Conservation (phyloP, 257 asterid genomes). For the Jacaranda copaia region DNA sequence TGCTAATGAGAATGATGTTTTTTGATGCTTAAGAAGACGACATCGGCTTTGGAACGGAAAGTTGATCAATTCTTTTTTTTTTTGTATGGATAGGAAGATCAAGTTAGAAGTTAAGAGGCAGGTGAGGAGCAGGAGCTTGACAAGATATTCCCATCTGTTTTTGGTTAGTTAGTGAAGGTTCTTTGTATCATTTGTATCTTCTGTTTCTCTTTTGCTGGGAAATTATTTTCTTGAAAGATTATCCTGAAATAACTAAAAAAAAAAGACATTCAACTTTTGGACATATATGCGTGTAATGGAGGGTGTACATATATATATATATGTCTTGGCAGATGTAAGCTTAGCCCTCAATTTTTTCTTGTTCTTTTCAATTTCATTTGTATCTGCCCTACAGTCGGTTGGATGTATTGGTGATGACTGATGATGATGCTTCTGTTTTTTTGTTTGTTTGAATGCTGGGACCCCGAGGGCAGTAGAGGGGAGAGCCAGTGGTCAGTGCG, state of each 20-base stretch:
- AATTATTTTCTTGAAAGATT: slow-evolving; percentile 37
- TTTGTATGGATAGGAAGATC: slow-evolving; percentile 43
- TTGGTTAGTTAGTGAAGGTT: slow-evolving; percentile 58
- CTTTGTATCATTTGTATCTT: slow-evolving; percentile 48
- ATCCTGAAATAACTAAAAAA: slow-evolving; percentile 20
- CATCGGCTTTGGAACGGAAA: slow-evolving; percentile 14
- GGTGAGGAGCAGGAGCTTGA: slow-evolving; percentile 37
- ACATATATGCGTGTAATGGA: slow-evolving; percentile 55
- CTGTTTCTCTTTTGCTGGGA: slow-evolving; percentile 43
- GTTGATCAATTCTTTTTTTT: slow-evolving; percentile 36
- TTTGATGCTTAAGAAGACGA: slow-evolving; percentile 25
- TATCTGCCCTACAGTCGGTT: slow-evolving; percentile 35
- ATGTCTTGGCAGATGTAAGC: slow-evolving; percentile 50
- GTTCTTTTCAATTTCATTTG: slow-evolving; percentile 6
- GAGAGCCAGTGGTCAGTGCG: not conserved
- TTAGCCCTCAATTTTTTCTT: slow-evolving; percentile 41
- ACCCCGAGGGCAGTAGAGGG: slow-evolving; percentile 6
- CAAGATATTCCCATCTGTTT: slow-evolving; percentile 44
- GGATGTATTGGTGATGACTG: slow-evolving; percentile 35
- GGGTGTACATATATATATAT: slow-evolving; percentile 57
- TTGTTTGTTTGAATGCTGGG: slow-evolving; percentile 25
- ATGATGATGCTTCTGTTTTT: slow-evolving; percentile 38
- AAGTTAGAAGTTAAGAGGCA: slow-evolving; percentile 38
- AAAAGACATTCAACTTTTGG: slow-evolving; percentile 46
- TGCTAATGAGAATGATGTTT: slow-evolving; percentile 30